These are phyloP conservation scores for Boletus pseudopeckii DNA, from an alignment of 768 basidiomycete genomes.

Conservation along the genomic window DNA sequence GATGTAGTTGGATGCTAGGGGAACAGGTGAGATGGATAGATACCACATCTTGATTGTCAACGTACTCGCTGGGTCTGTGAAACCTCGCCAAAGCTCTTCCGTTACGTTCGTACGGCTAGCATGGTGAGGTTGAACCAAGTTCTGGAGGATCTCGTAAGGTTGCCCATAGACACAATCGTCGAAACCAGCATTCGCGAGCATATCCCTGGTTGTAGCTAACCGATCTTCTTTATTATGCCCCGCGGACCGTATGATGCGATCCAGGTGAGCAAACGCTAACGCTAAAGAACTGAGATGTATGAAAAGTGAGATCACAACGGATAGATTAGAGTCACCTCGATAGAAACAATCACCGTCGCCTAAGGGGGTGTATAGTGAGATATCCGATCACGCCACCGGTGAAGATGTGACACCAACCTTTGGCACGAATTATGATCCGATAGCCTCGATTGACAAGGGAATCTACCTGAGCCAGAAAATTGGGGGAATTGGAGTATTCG, in stretches of 20 bases:
- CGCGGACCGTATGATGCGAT: constrained; percentile 55
- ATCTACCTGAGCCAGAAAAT: constrained; percentile 74
- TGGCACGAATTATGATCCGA: constrained; percentile 60
- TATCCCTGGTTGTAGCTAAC: constrained; percentile 48
- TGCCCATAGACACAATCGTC: constrained; percentile 69
- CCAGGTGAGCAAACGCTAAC: constrained; percentile 77
- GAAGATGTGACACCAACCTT: constrained; percentile 46
- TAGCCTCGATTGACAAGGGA: constrained; percentile 64
- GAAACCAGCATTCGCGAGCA: constrained; percentile 59
- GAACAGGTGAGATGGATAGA: background rate
- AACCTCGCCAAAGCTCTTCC: constrained; percentile 38
- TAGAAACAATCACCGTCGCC: constrained; percentile 95
- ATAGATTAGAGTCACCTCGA: constrained; percentile 52
- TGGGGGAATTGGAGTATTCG: constrained; percentile 60
- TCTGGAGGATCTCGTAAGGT: constrained; percentile 63
- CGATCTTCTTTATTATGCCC: constrained; percentile 45
- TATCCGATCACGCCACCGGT: background rate
- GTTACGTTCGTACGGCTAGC: constrained; percentile 30
- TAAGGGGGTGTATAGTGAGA: constrained; percentile 18
- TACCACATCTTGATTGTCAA: background rate
- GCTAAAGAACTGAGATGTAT: constrained; percentile 44
- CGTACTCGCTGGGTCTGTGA: constrained; percentile 53
- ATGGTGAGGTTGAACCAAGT: constrained; percentile 45
- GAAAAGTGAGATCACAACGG: constrained; percentile 6
- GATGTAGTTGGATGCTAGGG: constrained; percentile 63